Conservation (phyloP, 2,329 filamentous ascomycete species). For the Colletotrichum camelliae region DNA sequence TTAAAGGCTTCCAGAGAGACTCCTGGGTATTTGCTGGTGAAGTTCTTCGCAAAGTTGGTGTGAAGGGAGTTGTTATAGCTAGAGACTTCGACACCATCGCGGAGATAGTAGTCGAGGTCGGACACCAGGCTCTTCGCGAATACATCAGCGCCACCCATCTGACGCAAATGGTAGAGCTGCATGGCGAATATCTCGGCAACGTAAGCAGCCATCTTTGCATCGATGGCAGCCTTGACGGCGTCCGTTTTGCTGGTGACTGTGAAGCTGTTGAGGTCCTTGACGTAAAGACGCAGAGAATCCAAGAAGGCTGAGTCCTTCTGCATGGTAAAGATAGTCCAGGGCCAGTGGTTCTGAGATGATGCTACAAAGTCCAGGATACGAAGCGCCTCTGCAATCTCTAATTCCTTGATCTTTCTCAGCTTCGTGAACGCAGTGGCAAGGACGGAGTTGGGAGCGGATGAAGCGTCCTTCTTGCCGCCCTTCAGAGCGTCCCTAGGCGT, state of each 20-base stretch:
- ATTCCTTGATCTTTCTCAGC: conserved; percentile 67
- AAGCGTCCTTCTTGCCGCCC: conserved; percentile 55
- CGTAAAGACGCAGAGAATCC: conserved; percentile 72
- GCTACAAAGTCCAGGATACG: conserved; percentile 87
- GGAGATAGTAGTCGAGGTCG: conserved; percentile 79
- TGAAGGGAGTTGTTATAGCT: conserved; percentile 90
- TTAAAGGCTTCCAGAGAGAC: conserved; percentile 82
- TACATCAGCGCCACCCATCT: conserved; percentile 68
- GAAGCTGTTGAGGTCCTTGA: conserved; percentile 62
- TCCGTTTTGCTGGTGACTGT: conserved; percentile 59
- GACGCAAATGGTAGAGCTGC: conserved; percentile 85
- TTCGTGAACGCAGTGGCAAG: conserved; percentile 76
- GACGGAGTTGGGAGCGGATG: conserved; percentile 64
- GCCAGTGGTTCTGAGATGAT: conserved; percentile 91
- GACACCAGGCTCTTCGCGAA: conserved; percentile 76
- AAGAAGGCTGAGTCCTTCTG: conserved; percentile 78
- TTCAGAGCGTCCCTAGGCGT: conserved; percentile 79
- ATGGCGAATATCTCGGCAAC: conserved; percentile 89
- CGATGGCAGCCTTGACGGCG: conserved; percentile 61
- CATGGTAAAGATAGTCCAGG: conserved; percentile 86
- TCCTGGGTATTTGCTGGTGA: conserved; percentile 77
- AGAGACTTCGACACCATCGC: conserved; percentile 78
- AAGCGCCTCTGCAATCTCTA: conserved; percentile 70
- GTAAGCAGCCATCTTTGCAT: conserved; percentile 77
- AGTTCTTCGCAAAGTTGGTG: conserved; percentile 82